phyloP scores from a whole-genome alignment of 805 yeast species.

The Sungouiella blattae region DNA sequence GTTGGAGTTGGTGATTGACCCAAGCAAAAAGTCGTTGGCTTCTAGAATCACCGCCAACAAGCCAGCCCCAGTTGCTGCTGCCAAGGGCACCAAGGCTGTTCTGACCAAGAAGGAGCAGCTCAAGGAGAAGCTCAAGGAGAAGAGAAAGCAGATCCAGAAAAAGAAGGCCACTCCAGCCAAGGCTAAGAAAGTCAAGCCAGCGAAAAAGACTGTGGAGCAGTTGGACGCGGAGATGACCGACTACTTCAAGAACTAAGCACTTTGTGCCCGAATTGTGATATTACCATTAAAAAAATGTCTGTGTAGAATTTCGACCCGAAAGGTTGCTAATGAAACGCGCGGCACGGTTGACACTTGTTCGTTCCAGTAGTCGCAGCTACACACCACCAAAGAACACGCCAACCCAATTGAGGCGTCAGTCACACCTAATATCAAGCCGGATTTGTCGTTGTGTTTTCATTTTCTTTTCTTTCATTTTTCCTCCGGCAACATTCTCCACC shows the following conservation, averaged over 20 bases:
- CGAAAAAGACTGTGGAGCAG: conserved; percentile 80
- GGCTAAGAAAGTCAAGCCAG: conserved; percentile 38
- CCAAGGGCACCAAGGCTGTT: conserved; percentile 15
- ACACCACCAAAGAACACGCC: too few species aligned
- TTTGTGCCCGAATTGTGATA: too few species aligned
- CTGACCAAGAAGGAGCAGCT: conserved; percentile 19
- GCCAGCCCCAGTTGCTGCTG: conserved; percentile 15
- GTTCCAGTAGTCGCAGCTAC: too few species aligned
- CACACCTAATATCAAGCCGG: too few species aligned
- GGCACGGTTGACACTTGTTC: too few species aligned
- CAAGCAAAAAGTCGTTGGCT: conserved; percentile 69
- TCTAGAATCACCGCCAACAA: conserved; percentile 63
- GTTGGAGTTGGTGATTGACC: conserved; percentile 81
- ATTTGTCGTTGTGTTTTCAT: too few species aligned
- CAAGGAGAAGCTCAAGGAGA: conserved; percentile 19
- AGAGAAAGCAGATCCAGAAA: conserved; percentile 28
- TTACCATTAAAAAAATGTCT: too few species aligned
- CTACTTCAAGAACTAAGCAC: conserved; percentile 66
- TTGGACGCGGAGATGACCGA: conserved; percentile 98
- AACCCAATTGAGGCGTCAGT: too few species aligned
- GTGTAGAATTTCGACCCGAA: too few species aligned
- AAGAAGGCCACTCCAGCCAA: conserved; percentile 33
- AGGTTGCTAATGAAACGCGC: too few species aligned
- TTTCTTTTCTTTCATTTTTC: too few species aligned
- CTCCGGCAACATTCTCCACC: too few species aligned